Evolutionary conservation across 768 basidiomycete genomes (phyloP), one percentile per base, ranked within the genome.

Genomic region (Mycena chlorophos): DNA sequence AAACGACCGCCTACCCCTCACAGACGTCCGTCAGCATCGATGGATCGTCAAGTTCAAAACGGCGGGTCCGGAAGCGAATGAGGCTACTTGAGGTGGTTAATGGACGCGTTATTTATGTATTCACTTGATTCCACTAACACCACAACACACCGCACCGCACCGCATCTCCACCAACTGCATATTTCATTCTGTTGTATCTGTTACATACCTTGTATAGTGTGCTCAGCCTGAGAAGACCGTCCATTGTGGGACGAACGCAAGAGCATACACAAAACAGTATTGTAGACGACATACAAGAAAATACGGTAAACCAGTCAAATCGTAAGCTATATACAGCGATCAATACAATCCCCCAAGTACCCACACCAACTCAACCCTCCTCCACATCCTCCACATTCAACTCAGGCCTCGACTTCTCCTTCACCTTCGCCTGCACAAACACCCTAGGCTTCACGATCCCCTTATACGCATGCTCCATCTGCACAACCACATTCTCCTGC

Each of bases 21-120:
- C 63, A 3, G 81, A 87, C 5, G 87, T 87, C 34, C 70, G 80
- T 14, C 71, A 71, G 4, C 87, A 88, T 64, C 86, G 86, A 20
- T 89, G 88, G 86, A 81, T 89, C 42, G 66, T 78, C 26, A 78
- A 68, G 58, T 72, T 46, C 22, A 25, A n/a, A 10, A 34, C 31
- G 10, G 31, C n/a, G n/a, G n/a, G n/a, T n/a, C 20, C 40, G 8
- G 34, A 37, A 37, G 34, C 34, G 34, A n/a, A 37, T 10, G 34
- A 10, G 10, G 34, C 34, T 37, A 10, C 10, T 10, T 10, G n/a
- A 37, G 12, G 10, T n/a, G 12, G n/a, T 37, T n/a, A 37, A 10
- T n/a, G 34, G 12, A 37, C 34, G n/a, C 34, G 10, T 37, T 10
- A 37, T 37, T 37, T 37, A 10, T 37, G 34, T n/a, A 37, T 37